Base-by-base conservation (phyloP, 768 basidiomycete species). In the Suillus clintonianus region DNA sequence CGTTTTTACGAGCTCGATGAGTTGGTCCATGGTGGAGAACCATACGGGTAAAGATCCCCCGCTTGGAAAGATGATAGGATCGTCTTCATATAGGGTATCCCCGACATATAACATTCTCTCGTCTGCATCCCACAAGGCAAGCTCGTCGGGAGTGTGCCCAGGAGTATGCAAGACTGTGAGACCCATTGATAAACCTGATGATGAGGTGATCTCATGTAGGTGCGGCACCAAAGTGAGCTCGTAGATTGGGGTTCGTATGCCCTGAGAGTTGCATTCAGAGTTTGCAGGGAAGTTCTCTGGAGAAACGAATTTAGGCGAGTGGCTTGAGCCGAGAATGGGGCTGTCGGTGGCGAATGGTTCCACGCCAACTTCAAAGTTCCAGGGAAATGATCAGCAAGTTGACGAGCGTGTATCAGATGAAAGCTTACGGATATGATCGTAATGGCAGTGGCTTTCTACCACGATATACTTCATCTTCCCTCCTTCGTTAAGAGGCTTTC, bases 101-200 rank as follows among this genome's bases (percentile, higher is more conserved):
- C 86, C 86, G 13, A 85, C 83, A 56, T 85, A 87, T 1, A 86
- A 73, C 84, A 85, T 83, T 64, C 71, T 73, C 59, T 86, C 85
- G 7, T 64, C 69, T 14, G 70, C 73, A 61, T 86, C 83, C 74
- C 83, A 87, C 4, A 86, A 65, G 0, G 84, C 85, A n/a, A 86
- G 71, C 66, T 85, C 81, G 72, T 87, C 86, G 2, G 85, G 86
- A 0, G 82, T 86, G 63, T 87, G 86, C 32, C 86, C 85, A 0
- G 85, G 85, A 0, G 84, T 85, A 64, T 87, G 86, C 61, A 86
- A 74, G 61, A 85, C 74, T 3, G 64, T 76, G 30, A 87, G 65
- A 1, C 78, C 80, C 0, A 82, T 71, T 0, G 77, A 65, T 5
- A 70, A 58, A 7, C 34, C 53, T 37, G 53, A n/a, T 24, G 65